Base-by-base conservation (phyloP, 1,284 basidiomycete species). In the Fomes fomentarius region DNA sequence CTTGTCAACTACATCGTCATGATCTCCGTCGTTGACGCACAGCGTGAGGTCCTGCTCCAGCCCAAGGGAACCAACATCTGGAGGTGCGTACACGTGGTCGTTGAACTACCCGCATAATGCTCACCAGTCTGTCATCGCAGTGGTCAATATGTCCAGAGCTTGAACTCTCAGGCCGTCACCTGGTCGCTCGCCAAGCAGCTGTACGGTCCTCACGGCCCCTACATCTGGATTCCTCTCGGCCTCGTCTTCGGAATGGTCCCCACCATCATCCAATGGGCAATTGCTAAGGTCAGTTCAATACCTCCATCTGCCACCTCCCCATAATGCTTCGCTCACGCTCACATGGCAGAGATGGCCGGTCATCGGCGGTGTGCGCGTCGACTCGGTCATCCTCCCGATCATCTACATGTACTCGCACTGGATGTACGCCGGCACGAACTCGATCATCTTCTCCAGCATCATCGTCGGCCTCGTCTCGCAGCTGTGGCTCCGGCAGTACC, bases 141-240 rank as follows among this genome's bases (percentile, higher is more conserved):
- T 52, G 64, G 64, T 9, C 68, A 68, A 50, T 35, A 51, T 19
- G 49, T 55, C 1, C 66, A 67, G 59, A 65, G 56, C 39, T 50
- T 64, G 42, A 88, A 88, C 70, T 83, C 79, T 19, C 78, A 82
- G 41, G 84, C 87, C 0, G 74, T 89, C 24, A 66, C 88, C 60
- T 86, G 87, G 87, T 71, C 83, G 2, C 75, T 89, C 64, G 82
- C 83, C 2, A 81, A 81, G 55, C 65, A 81, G 50, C 70, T 87
- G 19, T 87, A 84, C 62, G 74, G 81, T 1, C 72, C 72, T 25
- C 66, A 72, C 34, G 81, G 81, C 0, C 79, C 78, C 3, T 85
- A 85, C 61, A 76, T 79, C 58, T 74, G 81, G 57, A 72, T 85
- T 31, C 83, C 83, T 0, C 67, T 84, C 64, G 71, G 75, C 40